Evolutionary conservation across 306 rosid genomes (phyloP), one percentile per base, ranked within the genome.

Genomic region (Alnus rubra): DNA sequence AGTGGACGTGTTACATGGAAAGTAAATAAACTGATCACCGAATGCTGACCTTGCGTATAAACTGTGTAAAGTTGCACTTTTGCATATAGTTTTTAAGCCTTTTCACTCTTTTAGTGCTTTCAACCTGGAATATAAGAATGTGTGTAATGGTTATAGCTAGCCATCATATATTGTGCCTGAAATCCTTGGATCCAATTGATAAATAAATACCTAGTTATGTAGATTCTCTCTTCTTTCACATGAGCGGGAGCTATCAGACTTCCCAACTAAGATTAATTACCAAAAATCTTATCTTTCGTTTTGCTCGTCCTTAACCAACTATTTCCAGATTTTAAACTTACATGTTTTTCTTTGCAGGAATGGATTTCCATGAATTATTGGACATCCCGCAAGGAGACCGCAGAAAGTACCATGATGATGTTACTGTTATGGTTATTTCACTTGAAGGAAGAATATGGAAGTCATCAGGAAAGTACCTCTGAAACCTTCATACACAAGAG

Each of bases 361-460:
- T 96, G 98, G 94, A 90, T 86, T 93, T 96, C 76, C 99, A 96
- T 87, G 99, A 93, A 76, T 84, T 96, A 76, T 79, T 96, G 84
- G 99, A 96, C 82, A 96, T 96, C 77, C 99, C 99, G 2, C 99
- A 96, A 84, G 99, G 99, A 69, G 99, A 89, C 63, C 76, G 99
- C 82, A 86, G 99, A 86, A 96, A 91, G 88, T 96, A 96, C 85
- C 99, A 96, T 59, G 99, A 96, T 62, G 99, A 96, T 71, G 99
- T 96, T 48, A 96, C 99, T 15, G 99, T 96, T 33, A 96, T 96
- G 99, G 88, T 96, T 81, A 81, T 96, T 83, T 96, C 99, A 37
- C 99, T 96, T 33, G 99, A 96, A 90, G 99, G 99, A 85, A 92
- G 99, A 87, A 96, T 96, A 74, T 96, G 99, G 99, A 96, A 96